Evolutionary conservation across 2,329 filamentous ascomycete species (phyloP), one percentile per base, ranked within the genome.

Genomic region (Fusarium caatingaense): DNA sequence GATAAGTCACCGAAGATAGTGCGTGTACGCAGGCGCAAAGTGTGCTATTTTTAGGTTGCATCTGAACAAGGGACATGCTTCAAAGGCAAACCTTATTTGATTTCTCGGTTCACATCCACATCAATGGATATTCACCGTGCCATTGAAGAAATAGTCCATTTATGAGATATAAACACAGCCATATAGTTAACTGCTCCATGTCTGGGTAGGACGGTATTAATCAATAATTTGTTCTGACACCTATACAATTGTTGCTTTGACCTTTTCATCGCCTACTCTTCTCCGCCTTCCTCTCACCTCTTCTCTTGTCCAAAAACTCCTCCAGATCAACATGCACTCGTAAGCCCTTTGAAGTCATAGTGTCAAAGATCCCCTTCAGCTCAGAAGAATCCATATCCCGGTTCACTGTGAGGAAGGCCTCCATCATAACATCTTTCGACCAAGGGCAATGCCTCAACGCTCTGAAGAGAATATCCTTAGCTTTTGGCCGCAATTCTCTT

Each of bases 301-400:
- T 75, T 74, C 80, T 81, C 40, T 71, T 71, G 47, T 77, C 78
- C 47, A 84, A 68, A 71, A 83, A 85, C 56, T 83, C 85, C 1
- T 86, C 85, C 73, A 87, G 71, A 41, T 88, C 86, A 7, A 86
- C 78, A 67, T 86, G 83, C 0, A 87, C 76, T 25, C 86, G 76
- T 47, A 87, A 46, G 0, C 86, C 85, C 76, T 85, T 87, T 7
- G 80, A 78, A 20, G 75, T 78, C 78, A 88, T 82, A 3, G 81
- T 83, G 41, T 80, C 78, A 60, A 84, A 84, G 15, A 87, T 82
- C 1, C 82, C 82, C 65, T 80, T 80, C 48, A 89, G 76, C 70
- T 88, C 86, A 3, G 78, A 77, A 21, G 81, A 80, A 54, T 83
- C 80, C 81, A 88, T 80, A 0, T 81, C 81, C 10, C 77, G 72